These are phyloP conservation scores for Lecanoromycetidae sp. DNA, from an alignment of 2,329 filamentous ascomycete genomes.

Conservation along the genomic window DNA sequence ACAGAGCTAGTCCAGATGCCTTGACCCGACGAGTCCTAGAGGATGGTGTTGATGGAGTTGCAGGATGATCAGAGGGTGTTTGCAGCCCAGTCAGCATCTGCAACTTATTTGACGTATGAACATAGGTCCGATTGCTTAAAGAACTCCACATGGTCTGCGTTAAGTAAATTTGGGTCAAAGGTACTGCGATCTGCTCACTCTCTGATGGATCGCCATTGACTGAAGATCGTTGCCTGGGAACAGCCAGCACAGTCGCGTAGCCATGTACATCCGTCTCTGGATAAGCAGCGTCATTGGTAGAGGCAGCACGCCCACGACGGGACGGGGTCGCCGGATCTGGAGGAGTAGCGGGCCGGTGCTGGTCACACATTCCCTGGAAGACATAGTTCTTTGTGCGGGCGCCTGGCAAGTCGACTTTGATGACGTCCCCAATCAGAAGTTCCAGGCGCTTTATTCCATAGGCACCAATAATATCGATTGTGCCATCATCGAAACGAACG, in stretches of 20 bases:
- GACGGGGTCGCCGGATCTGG: constrained; percentile 22
- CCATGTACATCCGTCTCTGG: constrained; percentile 32
- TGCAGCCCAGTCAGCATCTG: constrained; percentile 21
- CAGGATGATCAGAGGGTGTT: constrained; percentile 30
- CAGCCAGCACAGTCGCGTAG: constrained; percentile 30
- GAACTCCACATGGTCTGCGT: constrained; percentile 36
- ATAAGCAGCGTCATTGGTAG: not conserved
- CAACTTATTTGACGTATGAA: constrained; percentile 20
- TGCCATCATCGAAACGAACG: constrained; percentile 35
- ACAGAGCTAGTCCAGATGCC: constrained; percentile 12
- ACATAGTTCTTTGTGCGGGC: constrained; percentile 34
- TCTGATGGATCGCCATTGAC: constrained; percentile 24
- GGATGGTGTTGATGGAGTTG: constrained; percentile 35
- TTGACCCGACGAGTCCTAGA: constrained; percentile 36
- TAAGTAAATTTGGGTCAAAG: constrained; percentile 35
- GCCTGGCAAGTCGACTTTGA: constrained; percentile 34
- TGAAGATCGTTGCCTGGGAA: constrained; percentile 32
- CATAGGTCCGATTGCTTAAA: constrained; percentile 31
- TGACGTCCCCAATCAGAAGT: constrained; percentile 32
- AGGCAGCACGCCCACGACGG: not conserved
- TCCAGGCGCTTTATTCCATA: constrained; percentile 34
- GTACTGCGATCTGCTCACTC: constrained; percentile 27
- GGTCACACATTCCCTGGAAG: constrained; percentile 31
- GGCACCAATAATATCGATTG: constrained; percentile 29
- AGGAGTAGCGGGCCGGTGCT: constrained; percentile 20